Evolutionary conservation across 495 filamentous ascomycete species (phyloP).

Genomic region (Xylaria intraflava): DNA sequence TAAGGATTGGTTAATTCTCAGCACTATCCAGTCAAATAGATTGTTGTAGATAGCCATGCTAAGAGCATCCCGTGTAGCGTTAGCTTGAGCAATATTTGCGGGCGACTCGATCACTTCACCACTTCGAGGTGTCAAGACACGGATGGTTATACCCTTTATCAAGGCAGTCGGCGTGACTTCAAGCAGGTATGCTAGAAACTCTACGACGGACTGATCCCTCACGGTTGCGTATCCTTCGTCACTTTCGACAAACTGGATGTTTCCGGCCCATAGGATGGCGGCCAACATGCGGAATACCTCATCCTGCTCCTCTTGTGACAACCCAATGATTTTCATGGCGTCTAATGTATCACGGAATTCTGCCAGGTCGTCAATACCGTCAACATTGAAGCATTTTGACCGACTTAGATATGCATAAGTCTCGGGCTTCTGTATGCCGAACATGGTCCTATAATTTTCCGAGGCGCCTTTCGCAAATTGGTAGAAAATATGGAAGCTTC

Average conservation of each 20-base stretch:
- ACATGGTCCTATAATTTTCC: constrained; percentile 73
- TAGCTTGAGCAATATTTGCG: constrained; percentile 84
- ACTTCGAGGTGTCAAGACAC: constrained; percentile 81
- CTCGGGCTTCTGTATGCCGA: constrained; percentile 84
- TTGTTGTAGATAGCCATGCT: constrained; percentile 96
- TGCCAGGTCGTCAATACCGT: constrained; percentile 82
- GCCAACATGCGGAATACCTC: constrained; percentile 96
- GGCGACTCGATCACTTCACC: constrained; percentile 89
- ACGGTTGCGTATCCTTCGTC: constrained; percentile 84
- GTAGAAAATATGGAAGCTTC: constrained; percentile 99
- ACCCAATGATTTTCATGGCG: constrained; percentile 91
- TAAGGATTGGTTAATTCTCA: constrained; percentile 83
- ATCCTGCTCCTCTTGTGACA: constrained; percentile 85
- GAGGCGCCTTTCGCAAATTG: constrained; percentile 95
- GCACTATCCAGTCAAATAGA: constrained; percentile 97
- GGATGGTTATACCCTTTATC: constrained; percentile 80
- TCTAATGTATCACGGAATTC: constrained; percentile 91
- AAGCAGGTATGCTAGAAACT: constrained; percentile 89
- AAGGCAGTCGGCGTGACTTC: constrained; percentile 78
- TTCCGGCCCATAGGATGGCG: constrained; percentile 90
- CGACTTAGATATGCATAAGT: constrained; percentile 92
- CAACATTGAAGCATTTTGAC: constrained; percentile 90
- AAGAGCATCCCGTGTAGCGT: constrained; percentile 85
- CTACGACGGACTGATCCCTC: constrained; percentile 78
- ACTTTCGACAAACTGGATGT: constrained; percentile 80